phyloP scores from a whole-genome alignment of 1,284 basidiomycete species.

The Leccinum discolor region DNA sequence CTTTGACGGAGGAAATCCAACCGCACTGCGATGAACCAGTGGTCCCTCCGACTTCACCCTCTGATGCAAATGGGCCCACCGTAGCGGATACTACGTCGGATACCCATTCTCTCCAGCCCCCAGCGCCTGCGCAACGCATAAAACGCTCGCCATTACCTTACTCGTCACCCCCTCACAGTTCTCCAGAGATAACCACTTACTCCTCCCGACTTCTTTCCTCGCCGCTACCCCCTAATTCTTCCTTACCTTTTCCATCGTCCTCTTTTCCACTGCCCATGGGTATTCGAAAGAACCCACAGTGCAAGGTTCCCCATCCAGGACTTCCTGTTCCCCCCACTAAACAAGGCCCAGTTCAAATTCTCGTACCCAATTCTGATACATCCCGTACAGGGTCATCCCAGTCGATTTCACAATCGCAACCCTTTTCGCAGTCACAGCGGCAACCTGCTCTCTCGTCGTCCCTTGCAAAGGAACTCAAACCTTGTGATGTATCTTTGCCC shows the following conservation, averaged over 20 bases:
- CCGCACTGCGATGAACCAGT: conserved; percentile 2
- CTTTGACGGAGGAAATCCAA: conserved; percentile 1
- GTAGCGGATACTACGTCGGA: conserved; percentile 8
- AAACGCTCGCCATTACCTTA: conserved; percentile 8
- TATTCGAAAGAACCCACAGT: conserved; percentile 25
- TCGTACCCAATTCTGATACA: conserved; percentile 34
- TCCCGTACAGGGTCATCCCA: conserved; percentile 30
- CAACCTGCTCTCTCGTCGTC: conserved; percentile 13
- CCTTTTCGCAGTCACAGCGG: conserved; percentile 19
- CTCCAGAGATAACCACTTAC: conserved; percentile 6
- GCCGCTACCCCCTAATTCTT: conserved; percentile 14
- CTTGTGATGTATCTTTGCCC: conserved; percentile 13
- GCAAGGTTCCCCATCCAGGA: conserved; percentile 29
- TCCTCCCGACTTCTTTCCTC: conserved; percentile 16
- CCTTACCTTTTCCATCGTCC: conserved; percentile 7
- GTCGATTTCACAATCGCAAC: conserved; percentile 21
- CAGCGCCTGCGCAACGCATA: conserved; percentile 31
- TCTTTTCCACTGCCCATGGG: conserved; percentile 7
- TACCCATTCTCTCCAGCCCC: conserved; percentile 24
- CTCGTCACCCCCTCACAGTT: conserved; percentile 9
- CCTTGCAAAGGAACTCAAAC: conserved; percentile 20
- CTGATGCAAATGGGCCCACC: conserved; percentile 1
- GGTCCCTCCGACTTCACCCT: not conserved
- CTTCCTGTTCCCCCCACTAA: conserved; percentile 7
- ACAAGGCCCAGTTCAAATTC: conserved; percentile 23